These are phyloP conservation scores for Canavalia gladiata DNA, from an alignment of 306 rosid species.

Conservation along the genomic window DNA sequence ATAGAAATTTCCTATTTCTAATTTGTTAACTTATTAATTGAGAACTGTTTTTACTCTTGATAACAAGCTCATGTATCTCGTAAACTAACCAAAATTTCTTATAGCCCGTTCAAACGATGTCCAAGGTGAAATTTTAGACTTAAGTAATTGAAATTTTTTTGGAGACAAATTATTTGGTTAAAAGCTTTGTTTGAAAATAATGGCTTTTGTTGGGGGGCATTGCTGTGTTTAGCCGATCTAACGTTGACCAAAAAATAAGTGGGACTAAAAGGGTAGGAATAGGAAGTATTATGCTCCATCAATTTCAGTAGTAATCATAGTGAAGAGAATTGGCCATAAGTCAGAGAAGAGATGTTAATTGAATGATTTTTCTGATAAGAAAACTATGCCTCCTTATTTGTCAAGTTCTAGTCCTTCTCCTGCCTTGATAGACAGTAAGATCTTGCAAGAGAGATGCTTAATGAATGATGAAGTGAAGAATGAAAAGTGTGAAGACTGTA, in stretches of 20 bases:
- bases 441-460: constrained; percentile 43
- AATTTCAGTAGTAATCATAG: no score
- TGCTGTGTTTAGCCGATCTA: no score
- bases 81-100: not conserved
- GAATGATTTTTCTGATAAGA: constrained; percentile 37
- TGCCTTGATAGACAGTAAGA: constrained; percentile 24
- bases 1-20: no score
- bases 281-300: no score
- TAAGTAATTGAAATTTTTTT: not conserved
- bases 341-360: constrained; percentile 41
- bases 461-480: constrained; percentile 45
- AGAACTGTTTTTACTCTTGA: no score
- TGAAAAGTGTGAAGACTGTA: constrained; percentile 33
- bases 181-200: not conserved
- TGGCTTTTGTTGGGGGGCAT: not conserved
- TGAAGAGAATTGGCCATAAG: not conserved
- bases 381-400: constrained; percentile 33
- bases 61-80: not conserved
- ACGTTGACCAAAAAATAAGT: no score
- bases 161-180: not conserved
- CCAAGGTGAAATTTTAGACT: not conserved
- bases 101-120: not conserved
- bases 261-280: no score
- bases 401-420: constrained; percentile 32
- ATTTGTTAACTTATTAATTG: no score